Conservation (phyloP, 768 basidiomycete species). For the Agrocybe chaxingu region DNA sequence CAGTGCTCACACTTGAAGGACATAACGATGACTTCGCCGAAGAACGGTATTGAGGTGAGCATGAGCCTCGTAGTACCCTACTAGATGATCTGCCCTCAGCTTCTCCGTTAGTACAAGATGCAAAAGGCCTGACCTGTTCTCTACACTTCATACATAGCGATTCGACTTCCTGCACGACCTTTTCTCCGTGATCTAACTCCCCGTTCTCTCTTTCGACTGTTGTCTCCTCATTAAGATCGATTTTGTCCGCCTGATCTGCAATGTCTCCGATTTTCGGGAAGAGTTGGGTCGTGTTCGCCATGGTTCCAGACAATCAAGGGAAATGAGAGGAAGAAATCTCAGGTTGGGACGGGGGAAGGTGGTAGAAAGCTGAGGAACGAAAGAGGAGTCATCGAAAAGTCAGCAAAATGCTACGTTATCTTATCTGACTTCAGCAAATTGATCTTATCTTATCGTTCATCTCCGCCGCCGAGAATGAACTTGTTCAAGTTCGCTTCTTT, state of each 20-base stretch:
- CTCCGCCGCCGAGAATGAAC: too few species aligned
- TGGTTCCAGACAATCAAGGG: too few species aligned
- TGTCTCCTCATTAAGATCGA: constrained; percentile 4
- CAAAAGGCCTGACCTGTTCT: constrained; percentile 63
- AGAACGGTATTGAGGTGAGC: constrained; percentile 92
- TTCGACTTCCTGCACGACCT: constrained; percentile 78
- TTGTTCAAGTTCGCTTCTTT: too few species aligned
- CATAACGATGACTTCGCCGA: constrained; percentile 92
- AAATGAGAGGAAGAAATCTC: too few species aligned
- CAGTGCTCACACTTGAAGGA: constrained; percentile 96
- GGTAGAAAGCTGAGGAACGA: too few species aligned
- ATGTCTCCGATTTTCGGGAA: constrained; percentile 56
- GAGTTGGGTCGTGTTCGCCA: constrained; percentile 16
- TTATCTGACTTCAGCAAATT: too few species aligned
- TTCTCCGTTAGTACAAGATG: neutral
- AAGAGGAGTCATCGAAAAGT: too few species aligned
- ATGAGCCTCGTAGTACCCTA: constrained; percentile 89
- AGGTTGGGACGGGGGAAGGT: too few species aligned
- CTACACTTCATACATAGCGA: constrained; percentile 93
- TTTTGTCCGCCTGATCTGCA: constrained; percentile 37
- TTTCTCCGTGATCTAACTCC: constrained; percentile 45
- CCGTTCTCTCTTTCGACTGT: neutral
- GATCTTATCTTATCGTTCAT: too few species aligned
- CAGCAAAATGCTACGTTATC: too few species aligned
- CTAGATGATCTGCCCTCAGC: constrained; percentile 20